These are phyloP conservation scores for Orbilia blumenaviensis DNA, from an alignment of 2,329 filamentous ascomycete genomes.

Conservation along the genomic window DNA sequence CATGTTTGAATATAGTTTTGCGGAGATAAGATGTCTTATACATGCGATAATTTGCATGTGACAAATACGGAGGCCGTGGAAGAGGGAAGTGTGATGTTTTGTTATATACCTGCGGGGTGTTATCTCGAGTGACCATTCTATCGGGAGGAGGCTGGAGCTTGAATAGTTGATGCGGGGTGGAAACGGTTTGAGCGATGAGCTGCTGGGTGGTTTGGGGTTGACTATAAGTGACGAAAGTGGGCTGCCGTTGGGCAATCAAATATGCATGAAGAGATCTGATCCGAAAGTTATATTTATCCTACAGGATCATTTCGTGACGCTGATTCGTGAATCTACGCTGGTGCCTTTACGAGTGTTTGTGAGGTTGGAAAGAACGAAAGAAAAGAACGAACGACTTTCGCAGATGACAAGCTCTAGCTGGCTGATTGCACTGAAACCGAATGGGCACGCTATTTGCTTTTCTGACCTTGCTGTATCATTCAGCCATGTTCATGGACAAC, in stretches of 20 bases:
- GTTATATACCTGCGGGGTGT: constrained; percentile 37
- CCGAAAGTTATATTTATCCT: constrained; percentile 13
- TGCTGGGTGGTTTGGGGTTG: not conserved
- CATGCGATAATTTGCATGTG: not conserved
- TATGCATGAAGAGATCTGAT: constrained; percentile 13
- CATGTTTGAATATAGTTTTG: too few species aligned
- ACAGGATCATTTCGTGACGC: constrained; percentile 21
- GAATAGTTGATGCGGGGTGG: not conserved
- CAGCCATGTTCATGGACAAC: constrained; percentile 16
- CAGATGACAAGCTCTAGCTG: not conserved
- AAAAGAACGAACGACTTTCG: constrained; percentile 11
- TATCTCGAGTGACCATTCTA: constrained; percentile 33
- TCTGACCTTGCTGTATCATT: constrained; percentile 1
- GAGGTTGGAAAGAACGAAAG: constrained; percentile 6
- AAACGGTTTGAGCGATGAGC: not conserved
- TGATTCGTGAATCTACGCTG: constrained; percentile 14
- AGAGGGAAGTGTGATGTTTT: not conserved
- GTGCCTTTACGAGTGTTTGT: constrained; percentile 8
- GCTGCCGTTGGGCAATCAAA: constrained; percentile 1
- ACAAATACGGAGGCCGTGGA: not conserved
- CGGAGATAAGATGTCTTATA: not conserved
- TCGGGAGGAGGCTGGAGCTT: not conserved
- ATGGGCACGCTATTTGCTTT: constrained; percentile 16
- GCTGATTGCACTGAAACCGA: constrained; percentile 5
- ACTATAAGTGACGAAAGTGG: not conserved